These are phyloP conservation scores for Ogataea dorogensis DNA, from an alignment of 805 yeast species.

Conservation along the genomic window DNA sequence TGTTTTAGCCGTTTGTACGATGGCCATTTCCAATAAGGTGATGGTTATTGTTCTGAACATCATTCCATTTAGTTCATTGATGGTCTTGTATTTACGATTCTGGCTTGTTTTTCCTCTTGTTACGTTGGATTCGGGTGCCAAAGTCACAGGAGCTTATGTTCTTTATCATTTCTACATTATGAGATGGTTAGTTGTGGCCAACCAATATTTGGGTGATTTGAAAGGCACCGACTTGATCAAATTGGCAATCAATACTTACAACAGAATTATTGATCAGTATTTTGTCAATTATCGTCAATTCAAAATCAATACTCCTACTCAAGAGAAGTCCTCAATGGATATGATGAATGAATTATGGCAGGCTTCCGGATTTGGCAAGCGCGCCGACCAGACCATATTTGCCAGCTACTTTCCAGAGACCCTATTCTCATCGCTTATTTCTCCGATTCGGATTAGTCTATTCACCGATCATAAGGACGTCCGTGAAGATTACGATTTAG, in stretches of 20 bases:
- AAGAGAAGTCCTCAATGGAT: constrained; percentile 6
- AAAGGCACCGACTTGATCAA: constrained; percentile 13
- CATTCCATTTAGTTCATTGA: constrained; percentile 55
- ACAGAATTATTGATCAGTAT: constrained; percentile 18
- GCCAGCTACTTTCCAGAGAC: constrained; percentile 14
- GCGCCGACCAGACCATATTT: constrained; percentile 1
- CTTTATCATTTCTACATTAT: constrained; percentile 45
- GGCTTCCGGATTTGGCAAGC: constrained; percentile 3
- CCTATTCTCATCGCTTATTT: constrained; percentile 18
- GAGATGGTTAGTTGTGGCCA: constrained; percentile 50
- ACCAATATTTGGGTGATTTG: constrained; percentile 17
- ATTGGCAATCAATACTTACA: constrained; percentile 11
- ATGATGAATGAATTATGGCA: constrained; percentile 15
- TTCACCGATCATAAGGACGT: constrained; percentile 9
- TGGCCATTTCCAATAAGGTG: constrained; percentile 17
- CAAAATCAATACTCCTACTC: constrained; percentile 8
- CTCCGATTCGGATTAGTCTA: constrained; percentile 11
- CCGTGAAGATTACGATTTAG: constrained; percentile 45
- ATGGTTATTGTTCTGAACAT: constrained; percentile 42
- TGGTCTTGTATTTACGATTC: constrained; percentile 45
- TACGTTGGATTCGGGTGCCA: constrained; percentile 18
- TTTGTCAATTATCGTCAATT: constrained; percentile 11
- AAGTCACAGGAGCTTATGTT: constrained; percentile 52
- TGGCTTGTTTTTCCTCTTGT: constrained; percentile 60
- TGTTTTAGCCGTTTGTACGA: constrained; percentile 41